Evolutionary conservation across 179 eudicot genomes (phyloP), one percentile per base, ranked within the genome.

Genomic region (Corrigiola litoralis): DNA sequence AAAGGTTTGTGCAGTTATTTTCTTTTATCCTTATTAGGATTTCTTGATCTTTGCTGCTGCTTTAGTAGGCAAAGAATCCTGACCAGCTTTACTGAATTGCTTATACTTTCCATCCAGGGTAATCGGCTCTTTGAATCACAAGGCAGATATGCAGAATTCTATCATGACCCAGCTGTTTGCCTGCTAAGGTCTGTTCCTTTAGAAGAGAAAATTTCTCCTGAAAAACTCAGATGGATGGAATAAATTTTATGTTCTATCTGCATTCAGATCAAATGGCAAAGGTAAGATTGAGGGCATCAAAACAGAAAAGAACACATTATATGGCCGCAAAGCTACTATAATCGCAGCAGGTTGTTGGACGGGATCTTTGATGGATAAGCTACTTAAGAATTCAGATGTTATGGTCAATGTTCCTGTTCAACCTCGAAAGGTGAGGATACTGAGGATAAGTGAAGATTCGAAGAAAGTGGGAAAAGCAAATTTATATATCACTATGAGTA

Each of bases 291-390:
- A 80, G 60, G 99, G 85, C 36, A 74, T 94, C 75, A 80, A 80
- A 81, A 90, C 99, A 71, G 65, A 71, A 36, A 85, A 86, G 48
- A 86, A 72, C 68, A 74, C 74, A 6, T 64, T 94, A 61, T 77
- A 75, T 58, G 64, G 85, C 68, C 81, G 56, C 69, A 90, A 90
- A 77, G 99, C 95, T 56, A 69, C 79, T 42, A 61, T 94, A 31
- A 70, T 90, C 75, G 95, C 99, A 33, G 83, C 99, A 13, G 99
- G 99, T 67, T 87, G 87, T 70, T 94, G 99, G 99, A 90, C 81
- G 72, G 99, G 97, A 71, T 75, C 89, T 48, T 71, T 94, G 77
- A 81, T 94, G 87, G 78, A 72, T 18, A 77, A 82, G 54, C 75
- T 92, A 63, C 69, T 84, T 58, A 59, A 71, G 52, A 79, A 77